Percentiles rank a stretch among this genome's conserved stretches.
phyloP scores from a whole-genome alignment of 2,329 filamentous ascomycete genomes.

The Sporothrix schenckii region DNA sequence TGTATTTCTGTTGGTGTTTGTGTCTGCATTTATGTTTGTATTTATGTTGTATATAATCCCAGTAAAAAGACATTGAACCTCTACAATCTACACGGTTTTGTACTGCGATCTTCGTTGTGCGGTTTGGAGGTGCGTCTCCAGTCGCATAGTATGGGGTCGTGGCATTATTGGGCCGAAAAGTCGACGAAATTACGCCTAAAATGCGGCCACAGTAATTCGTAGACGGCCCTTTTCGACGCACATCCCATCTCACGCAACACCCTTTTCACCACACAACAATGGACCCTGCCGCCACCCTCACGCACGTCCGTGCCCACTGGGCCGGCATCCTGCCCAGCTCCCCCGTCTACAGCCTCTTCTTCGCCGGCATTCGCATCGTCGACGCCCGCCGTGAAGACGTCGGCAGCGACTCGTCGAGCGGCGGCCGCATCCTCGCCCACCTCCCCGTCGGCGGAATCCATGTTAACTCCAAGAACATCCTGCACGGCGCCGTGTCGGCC shows the following conservation, averaged over 20 bases:
- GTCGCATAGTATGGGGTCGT: too few relatives aligned
- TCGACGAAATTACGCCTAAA: too few relatives aligned
- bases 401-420: not conserved
- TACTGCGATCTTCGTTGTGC: too few relatives aligned
- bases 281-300: conserved; percentile 30
- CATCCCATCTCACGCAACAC: not conserved
- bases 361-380: conserved; percentile 51
- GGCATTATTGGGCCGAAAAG: too few relatives aligned
- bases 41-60: too few relatives aligned
- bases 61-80: too few relatives aligned
- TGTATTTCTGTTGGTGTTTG: too few relatives aligned
- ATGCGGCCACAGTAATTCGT: too few relatives aligned
- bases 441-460: conserved; percentile 58
- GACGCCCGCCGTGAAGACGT: conserved; percentile 41
- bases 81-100: too few relatives aligned
- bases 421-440: conserved; percentile 53
- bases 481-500: conserved; percentile 73
- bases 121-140: too few relatives aligned
- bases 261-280: not conserved
- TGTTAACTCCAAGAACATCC: conserved; percentile 66
- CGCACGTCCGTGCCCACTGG: conserved; percentile 42
- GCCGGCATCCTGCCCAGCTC: conserved; percentile 49
- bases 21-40: too few relatives aligned
- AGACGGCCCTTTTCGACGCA: not conserved
- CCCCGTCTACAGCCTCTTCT: conserved; percentile 59